Conservation (phyloP, 78 protist genomes). For the Guillardia theta region DNA sequence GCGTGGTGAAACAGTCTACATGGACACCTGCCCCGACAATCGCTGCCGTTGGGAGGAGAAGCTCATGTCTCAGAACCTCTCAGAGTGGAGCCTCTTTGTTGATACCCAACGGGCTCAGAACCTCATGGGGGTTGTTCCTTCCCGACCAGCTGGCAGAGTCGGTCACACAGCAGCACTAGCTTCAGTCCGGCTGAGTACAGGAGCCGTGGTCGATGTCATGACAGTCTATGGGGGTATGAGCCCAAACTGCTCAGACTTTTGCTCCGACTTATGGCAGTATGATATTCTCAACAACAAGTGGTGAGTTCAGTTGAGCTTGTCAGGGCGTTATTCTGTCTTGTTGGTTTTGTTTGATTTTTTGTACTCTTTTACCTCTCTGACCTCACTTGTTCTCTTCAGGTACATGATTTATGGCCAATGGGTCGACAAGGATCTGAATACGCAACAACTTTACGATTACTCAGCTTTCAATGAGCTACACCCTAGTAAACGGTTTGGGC, state of each 20-base stretch:
- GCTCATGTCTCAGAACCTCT: not conserved
- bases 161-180: not conserved
- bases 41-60: not conserved
- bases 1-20: not conserved
- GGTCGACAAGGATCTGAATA: not conserved
- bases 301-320: not conserved
- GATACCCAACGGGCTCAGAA: not conserved
- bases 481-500: not conserved
- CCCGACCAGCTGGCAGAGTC: not conserved
- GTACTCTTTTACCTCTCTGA: not conserved
- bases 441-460: slow-evolving; percentile 4
- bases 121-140: not conserved
- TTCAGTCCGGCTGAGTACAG: not conserved
- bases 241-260: not conserved
- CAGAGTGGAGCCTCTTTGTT: not conserved
- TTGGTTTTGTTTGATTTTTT: no score
- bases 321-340: not conserved
- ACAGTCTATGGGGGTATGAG: not conserved
- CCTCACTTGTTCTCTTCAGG: not conserved
- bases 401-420: slow-evolving; percentile 10
- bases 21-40: not conserved
- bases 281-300: not conserved
- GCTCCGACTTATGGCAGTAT: not conserved
- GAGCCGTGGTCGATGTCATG: not conserved
- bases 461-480: not conserved